Evolutionary conservation across 139 green algal genomes (phyloP), one percentile per base, ranked within the genome.

Genomic region (Chlorella sp.): DNA sequence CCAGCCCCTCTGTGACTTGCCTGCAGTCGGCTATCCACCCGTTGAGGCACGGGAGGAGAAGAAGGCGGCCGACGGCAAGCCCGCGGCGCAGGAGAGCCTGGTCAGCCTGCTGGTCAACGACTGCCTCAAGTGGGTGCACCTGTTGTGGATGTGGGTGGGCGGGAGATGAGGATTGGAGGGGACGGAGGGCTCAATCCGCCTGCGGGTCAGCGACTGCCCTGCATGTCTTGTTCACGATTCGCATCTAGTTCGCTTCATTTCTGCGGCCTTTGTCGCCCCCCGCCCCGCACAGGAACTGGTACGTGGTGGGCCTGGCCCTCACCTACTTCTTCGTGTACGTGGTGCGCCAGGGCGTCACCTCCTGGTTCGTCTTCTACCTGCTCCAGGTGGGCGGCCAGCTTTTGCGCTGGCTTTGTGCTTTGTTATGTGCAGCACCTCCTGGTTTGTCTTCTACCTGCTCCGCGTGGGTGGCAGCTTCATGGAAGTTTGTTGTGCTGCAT

Each of bases 311-410:
- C 75, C 96, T 99, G 92, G 96, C 95, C 32, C 90, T 98, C 64
- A 97, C 95, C 44, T 98, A 98, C 88, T 98, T 98, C 88, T 98
- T 97, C 89, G 90, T 98, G 73, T 98, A 98, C 90, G 89, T 98
- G n/a, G 93, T 98, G 60, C 87, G 96, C 44, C 96, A 98, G 88
- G 95, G 95, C 20, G 95, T 97, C 24, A 97, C 95, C 38, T 95
- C 93, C 54, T 98, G 95, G 96, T 98, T 97, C 81, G 94, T 98
- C 62, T 98, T 98, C 88, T 98, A 98, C 92, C 92, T 99, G 28
- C 93, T 98, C 73, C 96, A 97, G 91, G 93, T 89, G 79, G 44
- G 77, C 19, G 13, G 28, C 16, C 19, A 36, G 62, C 20, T 38
- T 22, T 20, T 73, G 32, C n/a, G n/a, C n/a, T n/a, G n/a, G n/a